A percentile compares a stretch with the other conserved stretches of the same genome.
Conservation (phyloP, 164 flowering plant species). For the Berberis thunbergii region DNA sequence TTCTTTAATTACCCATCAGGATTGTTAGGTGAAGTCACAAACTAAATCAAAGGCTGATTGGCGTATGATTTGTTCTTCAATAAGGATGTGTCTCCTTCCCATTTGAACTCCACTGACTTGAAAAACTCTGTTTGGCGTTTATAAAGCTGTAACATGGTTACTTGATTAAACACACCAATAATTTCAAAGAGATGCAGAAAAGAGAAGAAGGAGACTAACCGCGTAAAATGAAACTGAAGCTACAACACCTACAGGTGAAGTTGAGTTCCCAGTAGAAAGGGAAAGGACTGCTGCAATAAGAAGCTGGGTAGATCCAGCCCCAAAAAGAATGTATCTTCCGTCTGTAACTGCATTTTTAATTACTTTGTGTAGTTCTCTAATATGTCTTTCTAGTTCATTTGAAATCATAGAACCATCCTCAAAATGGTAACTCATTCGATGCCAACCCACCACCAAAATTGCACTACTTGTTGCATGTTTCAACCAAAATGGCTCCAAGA, state of each 20-base stretch:
- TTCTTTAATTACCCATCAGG: slow-evolving; percentile 66
- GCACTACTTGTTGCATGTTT: slow-evolving; percentile 30
- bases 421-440: slow-evolving; percentile 49
- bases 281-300: slow-evolving; percentile 46
- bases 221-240: slow-evolving; percentile 48
- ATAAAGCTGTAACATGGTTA: slow-evolving; percentile 21
- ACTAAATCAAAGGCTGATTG: slow-evolving; percentile 57
- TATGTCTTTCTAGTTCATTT: slow-evolving; percentile 28
- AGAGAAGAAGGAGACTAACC: slow-evolving; percentile 19
- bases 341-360: slow-evolving; percentile 55
- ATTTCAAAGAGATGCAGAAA: too few relatives aligned
- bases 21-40: slow-evolving; percentile 85
- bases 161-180: too few relatives aligned
- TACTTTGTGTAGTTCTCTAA: slow-evolving; percentile 32
- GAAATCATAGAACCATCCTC: slow-evolving; percentile 13
- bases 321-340: slow-evolving; percentile 45
- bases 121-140: slow-evolving; percentile 29
- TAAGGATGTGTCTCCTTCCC: slow-evolving; percentile 35
- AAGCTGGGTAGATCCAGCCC: slow-evolving; percentile 65
- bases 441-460: slow-evolving; percentile 51
- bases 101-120: slow-evolving; percentile 24
- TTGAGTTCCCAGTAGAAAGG: slow-evolving; percentile 23
- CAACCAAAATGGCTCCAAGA: slow-evolving; percentile 40
- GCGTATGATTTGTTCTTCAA: background rate
- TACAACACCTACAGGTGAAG: slow-evolving; percentile 39